Evolutionary conservation across 2,329 filamentous ascomycete genomes (phyloP).

Genomic region (Alternaria angustiovoidea): DNA sequence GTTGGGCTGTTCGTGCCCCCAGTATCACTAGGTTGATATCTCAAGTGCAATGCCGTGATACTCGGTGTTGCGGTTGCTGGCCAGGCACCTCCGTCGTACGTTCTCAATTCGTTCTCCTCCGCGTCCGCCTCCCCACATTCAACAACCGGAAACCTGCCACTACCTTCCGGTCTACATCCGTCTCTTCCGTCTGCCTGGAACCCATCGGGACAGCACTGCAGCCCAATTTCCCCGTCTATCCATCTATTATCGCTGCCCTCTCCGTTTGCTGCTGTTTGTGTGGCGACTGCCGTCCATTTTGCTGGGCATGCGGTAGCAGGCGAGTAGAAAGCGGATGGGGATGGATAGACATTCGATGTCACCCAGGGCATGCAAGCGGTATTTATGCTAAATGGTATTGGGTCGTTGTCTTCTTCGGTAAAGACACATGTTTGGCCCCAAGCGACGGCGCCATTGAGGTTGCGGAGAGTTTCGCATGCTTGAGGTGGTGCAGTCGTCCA

Average conservation of each 20-base stretch:
- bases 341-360: constrained; percentile 17
- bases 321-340: constrained; percentile 28
- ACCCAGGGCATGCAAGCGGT: constrained; percentile 43
- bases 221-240: constrained; percentile 30
- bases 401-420: constrained; percentile 71
- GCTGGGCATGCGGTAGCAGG: constrained; percentile 34
- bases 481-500: constrained; percentile 25
- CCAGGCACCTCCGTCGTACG: constrained; percentile 22
- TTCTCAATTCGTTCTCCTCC: constrained; percentile 27
- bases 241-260: constrained; percentile 17
- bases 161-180: constrained; percentile 22
- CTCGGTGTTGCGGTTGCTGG: constrained; percentile 18
- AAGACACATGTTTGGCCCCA: constrained; percentile 94
- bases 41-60: constrained; percentile 26
- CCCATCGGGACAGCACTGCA: constrained; percentile 33
- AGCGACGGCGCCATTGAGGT: constrained; percentile 17
- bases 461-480: constrained; percentile 30
- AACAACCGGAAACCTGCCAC: constrained; percentile 20
- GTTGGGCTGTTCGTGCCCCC: constrained; percentile 7
- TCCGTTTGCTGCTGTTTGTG: constrained; percentile 19
- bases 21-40: constrained; percentile 24
- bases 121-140: constrained; percentile 34
- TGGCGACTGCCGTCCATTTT: constrained; percentile 31
- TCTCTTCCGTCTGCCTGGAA: constrained; percentile 25
- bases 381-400: constrained; percentile 83